A percentile compares a stretch with the other conserved stretches of the same genome.
These are phyloP conservation scores for Cutaneotrichosporon spelunceum DNA, from an alignment of 1,284 basidiomycete species.

Conservation along the genomic window DNA sequence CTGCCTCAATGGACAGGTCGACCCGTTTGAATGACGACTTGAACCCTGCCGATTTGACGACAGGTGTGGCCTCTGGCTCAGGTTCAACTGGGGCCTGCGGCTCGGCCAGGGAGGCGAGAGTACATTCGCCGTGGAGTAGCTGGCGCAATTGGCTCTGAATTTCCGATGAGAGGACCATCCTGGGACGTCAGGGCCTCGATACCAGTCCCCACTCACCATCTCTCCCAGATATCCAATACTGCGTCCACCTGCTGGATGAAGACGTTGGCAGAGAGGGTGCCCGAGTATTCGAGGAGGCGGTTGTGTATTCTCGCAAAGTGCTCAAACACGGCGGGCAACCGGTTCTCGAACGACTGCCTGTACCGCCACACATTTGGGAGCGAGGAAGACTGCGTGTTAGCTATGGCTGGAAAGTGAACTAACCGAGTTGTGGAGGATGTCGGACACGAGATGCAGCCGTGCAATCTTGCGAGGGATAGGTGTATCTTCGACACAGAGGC, in stretches of 20 bases:
- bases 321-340: conserved; percentile 84
- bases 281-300: conserved; percentile 67
- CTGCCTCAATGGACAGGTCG: conserved; percentile 20
- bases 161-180: conserved; percentile 83
- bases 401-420: too few species aligned
- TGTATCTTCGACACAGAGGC: conserved; percentile 77
- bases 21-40: conserved; percentile 50
- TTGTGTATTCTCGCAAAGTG: conserved; percentile 89
- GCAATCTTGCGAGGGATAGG: conserved; percentile 94
- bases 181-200: conserved; percentile 20
- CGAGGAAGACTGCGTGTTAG: conserved; percentile 37
- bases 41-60: conserved; percentile 68
- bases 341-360: conserved; percentile 81
- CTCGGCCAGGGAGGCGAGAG: conserved; percentile 6
- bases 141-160: conserved; percentile 68
- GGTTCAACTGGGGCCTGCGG: background rate
- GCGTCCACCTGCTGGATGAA: conserved; percentile 85
- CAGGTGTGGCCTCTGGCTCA: conserved; percentile 46
- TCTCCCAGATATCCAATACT: conserved; percentile 90
- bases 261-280: conserved; percentile 84
- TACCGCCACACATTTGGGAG: conserved; percentile 73
- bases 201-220: conserved; percentile 58
- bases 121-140: conserved; percentile 64
- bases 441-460: conserved; percentile 89
- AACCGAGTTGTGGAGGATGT: conserved; percentile 93